Conservation (phyloP, 2,329 filamentous ascomycete genomes). For the Phyllosticta capitalensis region DNA sequence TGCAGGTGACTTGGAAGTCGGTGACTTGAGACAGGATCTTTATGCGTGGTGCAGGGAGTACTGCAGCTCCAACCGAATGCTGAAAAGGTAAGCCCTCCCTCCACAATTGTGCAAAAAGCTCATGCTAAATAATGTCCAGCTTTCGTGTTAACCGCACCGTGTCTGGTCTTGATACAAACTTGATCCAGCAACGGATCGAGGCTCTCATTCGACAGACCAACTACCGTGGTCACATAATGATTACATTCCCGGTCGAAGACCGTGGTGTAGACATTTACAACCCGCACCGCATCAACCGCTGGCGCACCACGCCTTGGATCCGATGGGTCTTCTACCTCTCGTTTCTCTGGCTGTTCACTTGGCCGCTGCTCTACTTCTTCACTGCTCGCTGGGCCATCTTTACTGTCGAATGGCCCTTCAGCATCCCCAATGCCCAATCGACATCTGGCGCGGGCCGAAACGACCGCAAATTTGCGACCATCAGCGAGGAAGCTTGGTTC, state of each 20-base stretch:
- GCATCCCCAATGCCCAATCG: constrained; percentile 20
- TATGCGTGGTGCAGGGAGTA: constrained; percentile 61
- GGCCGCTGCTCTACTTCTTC: constrained; percentile 59
- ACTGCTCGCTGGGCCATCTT: constrained; percentile 60
- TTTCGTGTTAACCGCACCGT: constrained; percentile 38
- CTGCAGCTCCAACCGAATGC: constrained; percentile 46
- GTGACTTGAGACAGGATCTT: constrained; percentile 32
- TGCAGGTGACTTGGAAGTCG: constrained; percentile 38
- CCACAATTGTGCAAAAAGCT: not conserved
- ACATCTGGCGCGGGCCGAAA: not conserved
- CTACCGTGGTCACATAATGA: constrained; percentile 53
- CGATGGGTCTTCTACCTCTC: constrained; percentile 56
- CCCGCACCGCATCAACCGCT: constrained; percentile 51
- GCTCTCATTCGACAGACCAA: constrained; percentile 53
- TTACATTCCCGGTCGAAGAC: constrained; percentile 52
- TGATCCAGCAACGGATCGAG: constrained; percentile 44
- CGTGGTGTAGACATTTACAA: constrained; percentile 54
- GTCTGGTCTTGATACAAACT: constrained; percentile 50
- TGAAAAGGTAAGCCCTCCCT: constrained; percentile 37
- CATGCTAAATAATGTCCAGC: constrained; percentile 1
- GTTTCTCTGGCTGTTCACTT: constrained; percentile 59
- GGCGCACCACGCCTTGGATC: constrained; percentile 56
- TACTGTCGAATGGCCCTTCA: constrained; percentile 51
- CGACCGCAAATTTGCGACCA: constrained; percentile 39
- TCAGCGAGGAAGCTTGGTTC: constrained; percentile 49